A percentile compares a stretch with the other conserved stretches of the same genome.
These are phyloP conservation scores for Lentinula aciculospora DNA, from an alignment of 768 basidiomycete species.

Conservation along the genomic window DNA sequence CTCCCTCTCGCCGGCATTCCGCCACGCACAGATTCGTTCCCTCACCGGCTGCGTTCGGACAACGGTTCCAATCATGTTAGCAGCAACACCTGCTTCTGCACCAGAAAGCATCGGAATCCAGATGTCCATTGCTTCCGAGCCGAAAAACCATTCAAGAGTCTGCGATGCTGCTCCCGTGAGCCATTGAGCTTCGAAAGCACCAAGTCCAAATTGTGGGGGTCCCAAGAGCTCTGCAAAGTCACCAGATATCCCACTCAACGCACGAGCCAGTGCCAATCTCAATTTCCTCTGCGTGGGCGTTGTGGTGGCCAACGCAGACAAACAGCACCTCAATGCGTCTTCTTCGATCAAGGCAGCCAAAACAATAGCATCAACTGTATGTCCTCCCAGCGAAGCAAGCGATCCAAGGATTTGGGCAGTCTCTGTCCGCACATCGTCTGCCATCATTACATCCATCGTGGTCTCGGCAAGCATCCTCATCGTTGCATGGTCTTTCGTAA, in stretches of 20 bases:
- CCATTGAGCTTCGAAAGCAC: constrained; percentile 28
- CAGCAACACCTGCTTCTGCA: neutral
- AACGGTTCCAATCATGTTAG: neutral
- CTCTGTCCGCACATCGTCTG: constrained; percentile 57
- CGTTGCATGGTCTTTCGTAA: constrained; percentile 52
- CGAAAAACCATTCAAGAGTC: constrained; percentile 7
- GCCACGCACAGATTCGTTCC: constrained; percentile 1
- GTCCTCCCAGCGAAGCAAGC: constrained; percentile 44
- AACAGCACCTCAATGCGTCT: constrained; percentile 53
- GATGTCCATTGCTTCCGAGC: constrained; percentile 60
- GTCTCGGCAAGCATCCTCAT: constrained; percentile 42
- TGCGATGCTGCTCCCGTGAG: constrained; percentile 9
- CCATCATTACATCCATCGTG: constrained; percentile 22
- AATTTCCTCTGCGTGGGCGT: constrained; percentile 20
- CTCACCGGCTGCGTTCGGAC: constrained; percentile 2
- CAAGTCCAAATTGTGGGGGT: constrained; percentile 63
- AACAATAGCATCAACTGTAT: constrained; percentile 50
- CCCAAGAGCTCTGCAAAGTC: constrained; percentile 66
- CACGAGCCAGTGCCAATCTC: constrained; percentile 57
- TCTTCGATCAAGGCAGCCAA: constrained; percentile 50
- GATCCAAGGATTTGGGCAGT: constrained; percentile 74
- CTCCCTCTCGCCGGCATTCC: neutral
- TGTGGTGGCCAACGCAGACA: constrained; percentile 50
- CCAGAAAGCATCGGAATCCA: constrained; percentile 54
- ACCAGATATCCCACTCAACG: constrained; percentile 50